phyloP scores from a whole-genome alignment of 495 filamentous ascomycete genomes.

The Hyaloscypha variabilis region DNA sequence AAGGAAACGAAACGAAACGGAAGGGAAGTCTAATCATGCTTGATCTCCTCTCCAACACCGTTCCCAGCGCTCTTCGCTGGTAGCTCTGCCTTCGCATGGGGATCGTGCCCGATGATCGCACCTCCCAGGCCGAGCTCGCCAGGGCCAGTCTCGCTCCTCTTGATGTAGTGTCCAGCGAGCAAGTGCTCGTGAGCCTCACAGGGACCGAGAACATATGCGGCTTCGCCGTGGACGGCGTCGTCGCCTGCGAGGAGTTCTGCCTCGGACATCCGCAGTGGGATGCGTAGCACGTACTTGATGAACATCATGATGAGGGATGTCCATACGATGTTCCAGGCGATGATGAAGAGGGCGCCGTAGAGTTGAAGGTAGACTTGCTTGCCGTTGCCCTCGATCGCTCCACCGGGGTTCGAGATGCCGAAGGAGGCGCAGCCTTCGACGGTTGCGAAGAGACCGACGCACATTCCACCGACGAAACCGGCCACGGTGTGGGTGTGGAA shows the following conservation, averaged over 20 bases:
- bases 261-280: slow-evolving; percentile 52
- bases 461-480: slow-evolving; percentile 55
- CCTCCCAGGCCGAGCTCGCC: slow-evolving; percentile 20
- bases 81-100: neutral
- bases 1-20: no score
- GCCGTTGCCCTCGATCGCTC: slow-evolving; percentile 57
- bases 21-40: slow-evolving; percentile 22
- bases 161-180: slow-evolving; percentile 20
- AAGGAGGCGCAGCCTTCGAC: slow-evolving; percentile 51
- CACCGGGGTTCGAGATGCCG: slow-evolving; percentile 50
- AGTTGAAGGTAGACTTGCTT: slow-evolving; percentile 55
- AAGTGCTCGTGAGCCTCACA: slow-evolving; percentile 23
- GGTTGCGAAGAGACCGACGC: slow-evolving; percentile 56
- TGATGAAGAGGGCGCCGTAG: slow-evolving; percentile 52
- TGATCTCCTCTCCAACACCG: neutral
- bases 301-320: slow-evolving; percentile 54
- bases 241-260: slow-evolving; percentile 51
- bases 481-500: slow-evolving; percentile 58
- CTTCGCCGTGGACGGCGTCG: slow-evolving; percentile 54
- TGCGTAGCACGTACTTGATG: slow-evolving; percentile 56
- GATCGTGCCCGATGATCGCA: slow-evolving; percentile 17
- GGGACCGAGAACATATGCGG: slow-evolving; percentile 41
- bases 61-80: slow-evolving; percentile 7
- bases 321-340: slow-evolving; percentile 58
- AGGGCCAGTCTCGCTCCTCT: slow-evolving; percentile 7